Evolutionary conservation across 331 rosid genomes (phyloP).

Genomic region (Cydonia oblonga): DNA sequence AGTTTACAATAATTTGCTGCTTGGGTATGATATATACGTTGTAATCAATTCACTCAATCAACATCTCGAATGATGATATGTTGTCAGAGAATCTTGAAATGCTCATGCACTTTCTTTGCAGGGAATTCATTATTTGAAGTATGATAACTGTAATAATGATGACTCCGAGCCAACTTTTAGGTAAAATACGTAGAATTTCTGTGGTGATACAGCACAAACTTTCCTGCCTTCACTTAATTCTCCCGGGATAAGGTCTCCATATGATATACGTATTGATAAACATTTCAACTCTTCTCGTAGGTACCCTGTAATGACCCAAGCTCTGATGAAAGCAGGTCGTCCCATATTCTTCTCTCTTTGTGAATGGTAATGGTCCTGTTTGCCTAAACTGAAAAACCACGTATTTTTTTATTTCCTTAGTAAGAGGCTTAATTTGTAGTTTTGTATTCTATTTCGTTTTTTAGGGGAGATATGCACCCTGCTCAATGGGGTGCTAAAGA

Average conservation of each 20-base stretch:
- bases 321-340: conserved; percentile 59
- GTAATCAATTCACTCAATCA: background rate
- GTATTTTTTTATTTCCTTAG: background rate
- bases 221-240: background rate
- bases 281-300: conserved; percentile 20
- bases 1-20: conserved; percentile 33
- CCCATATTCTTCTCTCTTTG: conserved; percentile 75
- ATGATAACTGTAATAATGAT: conserved; percentile 68
- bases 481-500: conserved; percentile 73
- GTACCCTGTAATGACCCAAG: conserved; percentile 79
- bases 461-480: conserved; percentile 88
- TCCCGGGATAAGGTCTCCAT: background rate
- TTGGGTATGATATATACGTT: conserved; percentile 44
- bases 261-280: background rate
- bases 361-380: conserved; percentile 57
- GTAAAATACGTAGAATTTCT: conserved; percentile 19
- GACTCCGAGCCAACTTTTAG: conserved; percentile 67
- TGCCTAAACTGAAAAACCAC: background rate
- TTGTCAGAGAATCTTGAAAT: background rate
- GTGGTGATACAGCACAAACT: background rate
- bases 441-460: background rate
- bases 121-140: conserved; percentile 95
- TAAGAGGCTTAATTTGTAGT: background rate
- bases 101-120: conserved; percentile 16
- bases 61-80: background rate